Evolutionary conservation across 1,284 basidiomycete genomes (phyloP).

Genomic region (Heterobasidion occidentale): DNA sequence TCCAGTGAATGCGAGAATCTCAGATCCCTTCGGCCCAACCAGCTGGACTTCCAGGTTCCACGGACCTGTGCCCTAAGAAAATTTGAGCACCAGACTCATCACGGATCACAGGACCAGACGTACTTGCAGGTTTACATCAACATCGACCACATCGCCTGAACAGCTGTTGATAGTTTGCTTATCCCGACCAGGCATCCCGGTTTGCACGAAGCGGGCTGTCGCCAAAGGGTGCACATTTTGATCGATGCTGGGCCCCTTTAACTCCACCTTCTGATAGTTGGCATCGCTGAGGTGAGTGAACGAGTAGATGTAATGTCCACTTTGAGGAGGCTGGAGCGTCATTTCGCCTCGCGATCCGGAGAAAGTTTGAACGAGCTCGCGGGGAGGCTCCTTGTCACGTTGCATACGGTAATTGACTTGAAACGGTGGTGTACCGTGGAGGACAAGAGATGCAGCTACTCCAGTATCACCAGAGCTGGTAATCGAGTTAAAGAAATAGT

Average conservation of each 20-base stretch:
- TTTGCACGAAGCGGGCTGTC: conserved; percentile 63
- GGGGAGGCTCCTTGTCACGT: conserved; percentile 56
- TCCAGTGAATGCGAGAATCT: conserved; percentile 46
- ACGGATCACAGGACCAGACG: conserved; percentile 13
- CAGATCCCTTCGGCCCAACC: conserved; percentile 58
- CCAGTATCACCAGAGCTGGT: conserved; percentile 89
- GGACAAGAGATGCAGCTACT: conserved; percentile 78
- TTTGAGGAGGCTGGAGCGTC: conserved; percentile 79
- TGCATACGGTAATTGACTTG: conserved; percentile 72
- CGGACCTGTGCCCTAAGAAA: conserved; percentile 70
- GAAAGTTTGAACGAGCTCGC: conserved; percentile 57
- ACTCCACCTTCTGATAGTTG: conserved; percentile 71
- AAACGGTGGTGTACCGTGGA: conserved; percentile 91
- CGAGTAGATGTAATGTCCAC: conserved; percentile 85
- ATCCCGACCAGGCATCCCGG: conserved; percentile 30
- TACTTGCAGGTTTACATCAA: conserved; percentile 74
- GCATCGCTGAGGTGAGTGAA: conserved; percentile 79
- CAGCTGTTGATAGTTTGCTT: conserved; percentile 63
- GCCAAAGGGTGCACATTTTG: conserved; percentile 88
- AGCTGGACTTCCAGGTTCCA: conserved; percentile 81
- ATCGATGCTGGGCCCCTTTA: conserved; percentile 68
- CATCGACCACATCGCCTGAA: conserved; percentile 63
- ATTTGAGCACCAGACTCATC: not conserved
- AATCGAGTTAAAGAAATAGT: not conserved
- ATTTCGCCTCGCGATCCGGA: conserved; percentile 75